Evolutionary conservation across 768 basidiomycete species (phyloP).

Genomic region (Russula vinacea): DNA sequence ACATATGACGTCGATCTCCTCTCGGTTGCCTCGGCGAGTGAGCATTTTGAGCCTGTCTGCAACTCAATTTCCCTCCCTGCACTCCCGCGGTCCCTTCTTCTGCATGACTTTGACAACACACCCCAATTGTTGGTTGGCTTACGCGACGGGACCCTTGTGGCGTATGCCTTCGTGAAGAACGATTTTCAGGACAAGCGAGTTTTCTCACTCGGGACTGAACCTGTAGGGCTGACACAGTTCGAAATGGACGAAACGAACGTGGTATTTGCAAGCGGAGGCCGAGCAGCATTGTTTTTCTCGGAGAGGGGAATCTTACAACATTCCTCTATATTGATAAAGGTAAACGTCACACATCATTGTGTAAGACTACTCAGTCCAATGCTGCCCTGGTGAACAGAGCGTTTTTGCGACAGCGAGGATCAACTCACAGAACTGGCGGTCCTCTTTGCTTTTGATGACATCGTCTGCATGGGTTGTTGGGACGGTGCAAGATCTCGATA

Average conservation of each 20-base stretch:
- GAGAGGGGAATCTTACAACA: slow-evolving; percentile 60
- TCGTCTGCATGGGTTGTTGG: slow-evolving; percentile 60
- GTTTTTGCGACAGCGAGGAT: slow-evolving; percentile 57
- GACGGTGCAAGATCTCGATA: slow-evolving; percentile 60
- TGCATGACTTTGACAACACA: slow-evolving; percentile 57
- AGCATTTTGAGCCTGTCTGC: slow-evolving; percentile 35
- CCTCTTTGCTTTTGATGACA: slow-evolving; percentile 59
- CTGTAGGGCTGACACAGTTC: slow-evolving; percentile 59
- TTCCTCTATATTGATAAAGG: slow-evolving; percentile 73
- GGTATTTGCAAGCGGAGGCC: slow-evolving; percentile 70
- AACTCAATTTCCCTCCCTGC: slow-evolving; percentile 43
- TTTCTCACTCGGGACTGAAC: slow-evolving; percentile 61
- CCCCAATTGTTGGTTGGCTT: slow-evolving; percentile 70
- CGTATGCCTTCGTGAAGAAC: slow-evolving; percentile 45
- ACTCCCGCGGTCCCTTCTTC: slow-evolving; percentile 46
- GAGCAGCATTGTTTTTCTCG: slow-evolving; percentile 66
- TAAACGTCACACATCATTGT: slow-evolving; percentile 29
- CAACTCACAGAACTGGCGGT: slow-evolving; percentile 46
- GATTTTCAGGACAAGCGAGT: slow-evolving; percentile 51
- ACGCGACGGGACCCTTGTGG: slow-evolving; percentile 67
- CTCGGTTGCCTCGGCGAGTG: slow-evolving; percentile 34
- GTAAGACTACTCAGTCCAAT: neutral
- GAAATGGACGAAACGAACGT: slow-evolving; percentile 49
- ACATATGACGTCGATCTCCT: slow-evolving; percentile 61
- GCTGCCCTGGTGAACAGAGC: slow-evolving; percentile 32